phyloP scores from a whole-genome alignment of 345 rosid species.

The Eucalyptus leucophloia region DNA sequence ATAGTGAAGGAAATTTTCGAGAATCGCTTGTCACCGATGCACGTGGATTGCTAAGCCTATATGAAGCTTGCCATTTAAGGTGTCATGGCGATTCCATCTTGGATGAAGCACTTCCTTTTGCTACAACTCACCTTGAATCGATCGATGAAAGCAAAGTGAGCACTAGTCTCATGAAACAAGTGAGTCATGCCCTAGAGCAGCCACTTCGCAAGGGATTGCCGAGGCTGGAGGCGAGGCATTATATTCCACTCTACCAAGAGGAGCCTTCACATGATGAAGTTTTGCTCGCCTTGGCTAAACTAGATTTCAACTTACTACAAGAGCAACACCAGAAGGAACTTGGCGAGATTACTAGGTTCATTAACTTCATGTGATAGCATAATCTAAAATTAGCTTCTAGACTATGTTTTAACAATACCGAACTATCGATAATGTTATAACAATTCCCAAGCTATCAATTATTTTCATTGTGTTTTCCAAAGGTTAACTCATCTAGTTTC shows the following conservation, averaged over 20 bases:
- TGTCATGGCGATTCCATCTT: neutral
- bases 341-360: neutral
- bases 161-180: neutral
- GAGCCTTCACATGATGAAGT: neutral
- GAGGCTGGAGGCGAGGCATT: neutral
- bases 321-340: neutral
- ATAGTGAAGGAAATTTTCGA: neutral
- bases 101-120: neutral
- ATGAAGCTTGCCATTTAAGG: constrained; percentile 3
- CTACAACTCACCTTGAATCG: neutral
- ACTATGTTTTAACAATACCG: neutral
- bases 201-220: neutral
- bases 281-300: neutral
- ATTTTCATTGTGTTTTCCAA: neutral
- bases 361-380: neutral
- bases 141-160: neutral
- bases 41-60: neutral
- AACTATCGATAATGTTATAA: neutral
- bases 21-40: neutral
- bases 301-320: neutral
- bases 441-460: neutral
- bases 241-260: neutral
- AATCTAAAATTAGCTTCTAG: neutral
- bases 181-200: neutral
- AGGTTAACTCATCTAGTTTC: too few relatives aligned